Evolutionary conservation across 805 yeast species (phyloP).

Genomic region (Lachancea kluyveri): DNA sequence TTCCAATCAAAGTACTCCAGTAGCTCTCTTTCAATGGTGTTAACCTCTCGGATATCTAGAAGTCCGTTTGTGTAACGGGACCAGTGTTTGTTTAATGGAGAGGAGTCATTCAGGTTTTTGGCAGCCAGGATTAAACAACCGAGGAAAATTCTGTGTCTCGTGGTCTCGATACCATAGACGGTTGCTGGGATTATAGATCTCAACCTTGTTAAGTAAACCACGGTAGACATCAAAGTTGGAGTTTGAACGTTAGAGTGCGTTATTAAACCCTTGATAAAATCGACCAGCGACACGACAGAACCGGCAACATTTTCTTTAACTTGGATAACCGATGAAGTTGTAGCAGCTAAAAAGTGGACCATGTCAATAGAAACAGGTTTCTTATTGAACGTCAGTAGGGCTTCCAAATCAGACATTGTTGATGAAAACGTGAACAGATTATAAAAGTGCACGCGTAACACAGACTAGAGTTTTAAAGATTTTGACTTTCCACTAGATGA

Average conservation of each 20-base stretch:
- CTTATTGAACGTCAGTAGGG: conserved; percentile 23
- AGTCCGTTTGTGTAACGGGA: conserved; percentile 86
- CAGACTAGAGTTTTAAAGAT: too few species aligned
- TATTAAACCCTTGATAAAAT: conserved; percentile 69
- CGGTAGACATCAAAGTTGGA: conserved; percentile 88
- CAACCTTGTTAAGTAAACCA: conserved; percentile 75
- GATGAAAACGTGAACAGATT: too few species aligned
- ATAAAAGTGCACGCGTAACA: too few species aligned
- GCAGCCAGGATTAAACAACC: conserved; percentile 91
- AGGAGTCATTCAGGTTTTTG: conserved; percentile 84
- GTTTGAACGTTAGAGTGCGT: conserved; percentile 87
- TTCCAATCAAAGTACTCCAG: conserved; percentile 83
- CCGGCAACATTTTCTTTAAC: conserved; percentile 15
- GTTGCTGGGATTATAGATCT: conserved; percentile 75
- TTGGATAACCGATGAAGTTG: conserved; percentile 26
- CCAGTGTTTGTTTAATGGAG: conserved; percentile 97
- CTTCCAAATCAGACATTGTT: conserved; percentile 25
- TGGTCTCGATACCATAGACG: conserved; percentile 87
- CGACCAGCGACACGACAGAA: conserved; percentile 40
- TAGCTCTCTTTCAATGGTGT: conserved; percentile 86
- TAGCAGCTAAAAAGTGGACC: conserved; percentile 22
- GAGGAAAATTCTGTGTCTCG: conserved; percentile 86
- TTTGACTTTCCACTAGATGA: too few species aligned
- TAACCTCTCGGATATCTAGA: conserved; percentile 69
- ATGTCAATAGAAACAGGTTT: conserved; percentile 25